Conservation (phyloP, 768 basidiomycete species). For the Pisolithus marmoratus region DNA sequence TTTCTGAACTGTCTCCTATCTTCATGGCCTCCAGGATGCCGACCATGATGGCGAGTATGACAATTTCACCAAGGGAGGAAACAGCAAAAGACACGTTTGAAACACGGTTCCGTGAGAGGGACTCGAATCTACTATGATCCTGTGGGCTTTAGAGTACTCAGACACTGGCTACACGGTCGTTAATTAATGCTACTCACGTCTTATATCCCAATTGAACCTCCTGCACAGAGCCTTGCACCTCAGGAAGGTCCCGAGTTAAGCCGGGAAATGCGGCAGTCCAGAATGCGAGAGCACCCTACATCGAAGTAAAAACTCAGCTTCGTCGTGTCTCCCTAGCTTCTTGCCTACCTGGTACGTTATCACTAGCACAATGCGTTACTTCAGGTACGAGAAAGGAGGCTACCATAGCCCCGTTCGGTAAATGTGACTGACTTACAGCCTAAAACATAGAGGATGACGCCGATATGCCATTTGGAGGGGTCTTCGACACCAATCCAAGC, state of each 20-base stretch:
- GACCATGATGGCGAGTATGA: slow-evolving; percentile 68
- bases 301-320: not conserved
- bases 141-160: slow-evolving; percentile 27
- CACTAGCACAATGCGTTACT: slow-evolving; percentile 31
- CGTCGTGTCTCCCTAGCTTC: not conserved
- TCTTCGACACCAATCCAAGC: slow-evolving; percentile 73
- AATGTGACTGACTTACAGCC: slow-evolving; percentile 40
- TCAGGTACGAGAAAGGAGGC: not conserved
- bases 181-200: slow-evolving; percentile 29
- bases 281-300: slow-evolving; percentile 64
- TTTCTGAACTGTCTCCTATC: slow-evolving; percentile 54
- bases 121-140: slow-evolving; percentile 53
- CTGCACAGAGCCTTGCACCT: slow-evolving; percentile 50
- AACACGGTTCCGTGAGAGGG: slow-evolving; percentile 63
- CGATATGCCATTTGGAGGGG: slow-evolving; percentile 57
- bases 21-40: slow-evolving; percentile 67
- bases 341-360: slow-evolving; percentile 60
- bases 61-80: slow-evolving; percentile 62
- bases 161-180: not conserved
- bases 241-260: slow-evolving; percentile 62
- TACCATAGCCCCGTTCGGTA: not conserved
- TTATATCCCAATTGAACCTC: slow-evolving; percentile 39
- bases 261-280: slow-evolving; percentile 84
- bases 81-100: slow-evolving; percentile 73
- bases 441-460: slow-evolving; percentile 56